Evolutionary conservation across 805 yeast genomes (phyloP), one percentile per base, ranked within the genome.

Genomic region (Saccharomycopsis oosterbeekiorum): DNA sequence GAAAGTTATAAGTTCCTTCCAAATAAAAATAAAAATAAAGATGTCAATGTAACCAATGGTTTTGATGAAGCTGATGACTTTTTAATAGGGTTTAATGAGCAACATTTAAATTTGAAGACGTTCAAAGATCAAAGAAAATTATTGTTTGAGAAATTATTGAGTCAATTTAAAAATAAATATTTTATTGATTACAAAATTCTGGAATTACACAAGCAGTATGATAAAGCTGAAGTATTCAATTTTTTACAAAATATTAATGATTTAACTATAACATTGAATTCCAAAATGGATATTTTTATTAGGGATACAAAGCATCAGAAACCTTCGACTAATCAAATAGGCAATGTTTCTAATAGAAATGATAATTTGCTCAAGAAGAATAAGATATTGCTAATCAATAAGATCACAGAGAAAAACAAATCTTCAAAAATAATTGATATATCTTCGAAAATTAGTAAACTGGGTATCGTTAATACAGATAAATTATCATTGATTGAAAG

Each of bases 401-500:
- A 47, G 9, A 47, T 47, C 26, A 47, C 53, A 12, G 53, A 47
- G 14, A 47, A 47, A 24, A 47, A 47, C 53, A 47, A 47, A 14
- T 21, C 53, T 5, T 10, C n/a, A 12, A 47, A 47, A 2, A 10
- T 21, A 2, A 10, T 10, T 19, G 53, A 47, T 12, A 21, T 26
- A 21, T 47, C 53, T 4, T 47, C 53, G 4, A 47, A 12, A 24
- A 21, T 47, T 11, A 47, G n/a, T 24, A 47, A 47, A 47, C 53
- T 12, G 53, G 5, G 21, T 24, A 26, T 10, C 4, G 24, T 5
- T 21, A 24, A 9, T 8, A 24, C 10, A 2, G 40, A 40, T 15
- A 56, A 34, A 40, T 21, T 61, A 15, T 43, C 57, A 5, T 24
- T 62, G 36, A 29, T 56, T 11, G 64, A 62, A 39, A 42, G 64